Percentiles rank a stretch among this genome's conserved stretches.
Conservation (phyloP, 2,329 filamentous ascomycete species). For the Fusarium brachygibbosum region DNA sequence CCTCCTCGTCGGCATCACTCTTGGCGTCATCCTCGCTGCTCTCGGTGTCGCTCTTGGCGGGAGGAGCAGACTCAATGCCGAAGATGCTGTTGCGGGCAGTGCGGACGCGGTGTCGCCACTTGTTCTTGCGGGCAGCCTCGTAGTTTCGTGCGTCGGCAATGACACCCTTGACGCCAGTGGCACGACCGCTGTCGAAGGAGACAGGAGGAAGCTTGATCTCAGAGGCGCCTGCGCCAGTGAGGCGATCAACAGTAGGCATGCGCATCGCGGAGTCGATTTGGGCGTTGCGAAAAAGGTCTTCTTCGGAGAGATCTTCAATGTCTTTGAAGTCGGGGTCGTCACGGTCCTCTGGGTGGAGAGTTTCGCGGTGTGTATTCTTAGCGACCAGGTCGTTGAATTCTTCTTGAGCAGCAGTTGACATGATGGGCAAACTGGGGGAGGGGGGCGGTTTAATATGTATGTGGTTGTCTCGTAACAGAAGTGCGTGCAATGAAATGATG, state of each 20-base stretch:
- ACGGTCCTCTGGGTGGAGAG: slow-evolving; percentile 71
- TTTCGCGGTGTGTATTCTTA: slow-evolving; percentile 64
- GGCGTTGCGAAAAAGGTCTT: slow-evolving; percentile 65
- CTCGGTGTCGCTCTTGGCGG: slow-evolving; percentile 60
- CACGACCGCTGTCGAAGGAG: slow-evolving; percentile 75
- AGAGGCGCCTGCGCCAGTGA: slow-evolving; percentile 59
- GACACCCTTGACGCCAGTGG: slow-evolving; percentile 88
- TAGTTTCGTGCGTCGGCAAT: slow-evolving; percentile 86
- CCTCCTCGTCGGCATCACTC: slow-evolving; percentile 77
- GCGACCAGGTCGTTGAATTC: slow-evolving; percentile 74
- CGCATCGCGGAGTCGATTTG: slow-evolving; percentile 76
- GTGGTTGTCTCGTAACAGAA: slow-evolving; percentile 28
- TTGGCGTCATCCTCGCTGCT: slow-evolving; percentile 60
- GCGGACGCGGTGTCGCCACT: slow-evolving; percentile 66
- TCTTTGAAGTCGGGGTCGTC: slow-evolving; percentile 62
- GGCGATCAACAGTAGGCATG: slow-evolving; percentile 64
- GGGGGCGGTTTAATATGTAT: slow-evolving; percentile 47
- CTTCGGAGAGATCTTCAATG: slow-evolving; percentile 69
- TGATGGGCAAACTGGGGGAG: slow-evolving; percentile 54
- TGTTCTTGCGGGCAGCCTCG: slow-evolving; percentile 73
- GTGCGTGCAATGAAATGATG: slow-evolving; percentile 30
- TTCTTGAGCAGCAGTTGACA: slow-evolving; percentile 74
- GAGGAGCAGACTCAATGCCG: slow-evolving; percentile 55
- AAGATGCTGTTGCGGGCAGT: slow-evolving; percentile 69
- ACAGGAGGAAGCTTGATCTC: slow-evolving; percentile 72